Evolutionary conservation across 1,284 basidiomycete species (phyloP).

Genomic region (Boletus mariae): DNA sequence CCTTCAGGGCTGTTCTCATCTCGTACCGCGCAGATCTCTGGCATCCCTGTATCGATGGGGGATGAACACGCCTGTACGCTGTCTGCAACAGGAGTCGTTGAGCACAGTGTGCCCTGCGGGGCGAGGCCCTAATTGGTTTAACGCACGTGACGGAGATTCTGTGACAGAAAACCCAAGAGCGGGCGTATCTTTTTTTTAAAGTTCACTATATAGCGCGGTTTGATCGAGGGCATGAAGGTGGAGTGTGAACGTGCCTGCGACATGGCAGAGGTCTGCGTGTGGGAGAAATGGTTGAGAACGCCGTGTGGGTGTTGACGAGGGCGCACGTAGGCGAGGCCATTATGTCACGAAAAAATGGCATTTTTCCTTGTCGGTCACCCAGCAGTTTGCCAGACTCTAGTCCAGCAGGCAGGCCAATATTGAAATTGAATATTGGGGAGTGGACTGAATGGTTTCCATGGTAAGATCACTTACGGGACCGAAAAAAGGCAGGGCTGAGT

Average conservation of each 20-base stretch:
- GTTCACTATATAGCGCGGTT: not conserved
- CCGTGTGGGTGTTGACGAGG: not conserved
- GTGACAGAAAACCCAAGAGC: not conserved
- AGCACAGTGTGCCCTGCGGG: not conserved
- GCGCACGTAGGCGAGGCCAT: no score
- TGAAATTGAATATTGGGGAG: no score
- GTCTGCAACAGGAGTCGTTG: not conserved
- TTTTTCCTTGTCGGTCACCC: no score
- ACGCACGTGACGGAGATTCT: not conserved
- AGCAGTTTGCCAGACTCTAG: no score
- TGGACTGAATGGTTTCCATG: slow-evolving; percentile 28
- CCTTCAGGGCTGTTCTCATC: not conserved
- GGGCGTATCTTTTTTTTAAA: not conserved
- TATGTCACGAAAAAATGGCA: no score
- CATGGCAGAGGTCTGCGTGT: not conserved
- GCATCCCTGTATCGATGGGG: not conserved
- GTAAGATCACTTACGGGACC: slow-evolving; percentile 28
- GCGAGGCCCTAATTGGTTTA: not conserved
- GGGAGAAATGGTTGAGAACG: not conserved
- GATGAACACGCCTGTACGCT: not conserved
- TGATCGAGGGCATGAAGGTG: slow-evolving; percentile 13
- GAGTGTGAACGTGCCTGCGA: slow-evolving; percentile 32
- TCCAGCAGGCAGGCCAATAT: no score
- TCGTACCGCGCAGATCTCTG: not conserved
- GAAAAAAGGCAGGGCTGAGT: slow-evolving; percentile 27